Base-by-base conservation (phyloP, 768 basidiomycete genomes). In the Tulasnella sp. region DNA sequence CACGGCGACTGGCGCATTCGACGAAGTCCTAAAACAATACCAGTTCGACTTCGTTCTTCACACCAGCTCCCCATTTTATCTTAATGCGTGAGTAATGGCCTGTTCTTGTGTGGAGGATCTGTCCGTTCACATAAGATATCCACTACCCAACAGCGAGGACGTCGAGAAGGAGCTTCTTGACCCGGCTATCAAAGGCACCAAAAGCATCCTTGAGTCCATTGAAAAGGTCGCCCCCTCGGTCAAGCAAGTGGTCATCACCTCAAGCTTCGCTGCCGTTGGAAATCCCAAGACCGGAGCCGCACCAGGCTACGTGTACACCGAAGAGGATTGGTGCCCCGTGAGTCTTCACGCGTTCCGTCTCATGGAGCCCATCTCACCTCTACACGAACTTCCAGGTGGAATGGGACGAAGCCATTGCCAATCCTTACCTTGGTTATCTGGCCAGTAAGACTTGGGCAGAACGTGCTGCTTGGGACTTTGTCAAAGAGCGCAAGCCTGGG, bases 361-460 rank as follows among this genome's bases (percentile, higher is more conserved):
- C 15, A 16, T 32, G 13, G n/a, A 18, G 13, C 7, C 32, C 5
- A 67, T 11, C 16, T 35, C 6, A 67, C 5, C 29, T 3, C 37
- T 48, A 2, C 11, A 32, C 20, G 5, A 2, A 32, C 32, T 18
- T 48, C 73, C 9, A 44, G 39, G 32, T 26, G 26, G 75, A 70
- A n/a, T 76, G 57, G 32, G 75, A 76, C n/a, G 37, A 76, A 39
- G 57, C 48, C 35, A 37, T 39, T 16, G 42, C 29, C 20, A 46
- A 70, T 26, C 32, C 48, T 23, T 32, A 29, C 6, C 2, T 39
- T 11, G 75, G 75, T 80, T 93, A 93, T 82, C 81, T 85, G n/a
- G 89, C 90, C 2, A 89, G 88, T 20, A 93, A 93, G 85, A 87
- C 86, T 3, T 84, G 91, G 2, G 90, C 91, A 0, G 93, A 94